Evolutionary conservation across 2,329 filamentous ascomycete species (phyloP), one percentile per base, ranked within the genome.

Genomic region (Coniochaeta sp.): DNA sequence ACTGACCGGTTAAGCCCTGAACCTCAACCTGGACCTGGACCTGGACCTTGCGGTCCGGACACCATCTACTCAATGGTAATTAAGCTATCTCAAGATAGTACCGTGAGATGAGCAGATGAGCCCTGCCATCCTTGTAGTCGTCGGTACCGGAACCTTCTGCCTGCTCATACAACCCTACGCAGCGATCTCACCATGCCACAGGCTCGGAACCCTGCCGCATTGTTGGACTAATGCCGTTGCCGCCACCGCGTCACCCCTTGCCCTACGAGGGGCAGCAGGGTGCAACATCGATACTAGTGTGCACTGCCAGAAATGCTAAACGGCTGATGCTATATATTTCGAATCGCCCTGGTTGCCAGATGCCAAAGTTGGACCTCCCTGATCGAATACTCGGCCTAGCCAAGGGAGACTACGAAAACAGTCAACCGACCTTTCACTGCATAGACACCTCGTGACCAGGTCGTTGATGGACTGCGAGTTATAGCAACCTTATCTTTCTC

Each of bases 1-100:
- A 47, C 43, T 6, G 43, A 22, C 19, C 12, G 17, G 16, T 17
- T 40, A 40, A 40, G 38, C 16, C 43, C 9, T 44, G 43, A 22
- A 4, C 43, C 17, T 16, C 54, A 38, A 47, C 33, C 59, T 0
- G 43, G 54, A 47, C 14, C 31, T 54, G 26, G 38, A 34, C 19
- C 52, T 36, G 38, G 38, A 12, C 34, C 34, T 36, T n/a, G 38
- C n/a, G 16, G 16, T 17, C 43, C 38, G 34, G 43, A 6, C 59
- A 50, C 38, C 26, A 33, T 17, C 43, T 55, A 19, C 54, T 58
- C 59, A 33, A 24, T 60, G 59, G 59, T 16, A 17, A 31, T 52
- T 31, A 52, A 52, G 47, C 24, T 52, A 17, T 52, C 47, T 52
- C 24, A 52, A 52, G 47, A 52, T 52, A 52, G 47, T 52, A 52